Base-by-base conservation (phyloP, 768 basidiomycete genomes). In the Mycena polygramma region DNA sequence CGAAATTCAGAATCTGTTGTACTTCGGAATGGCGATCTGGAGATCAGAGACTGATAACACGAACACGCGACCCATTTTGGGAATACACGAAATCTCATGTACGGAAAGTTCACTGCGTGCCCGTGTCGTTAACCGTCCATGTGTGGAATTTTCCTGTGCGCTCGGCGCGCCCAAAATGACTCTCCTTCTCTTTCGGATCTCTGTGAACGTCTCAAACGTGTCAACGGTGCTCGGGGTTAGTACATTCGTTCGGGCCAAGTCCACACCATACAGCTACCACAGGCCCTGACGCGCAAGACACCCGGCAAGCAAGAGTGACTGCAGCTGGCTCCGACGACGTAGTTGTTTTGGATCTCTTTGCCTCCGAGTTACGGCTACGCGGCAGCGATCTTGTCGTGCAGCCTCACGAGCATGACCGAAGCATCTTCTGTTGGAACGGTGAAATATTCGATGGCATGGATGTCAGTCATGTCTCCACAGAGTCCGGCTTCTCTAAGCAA, bases 391-490 rank as follows among this genome's bases (percentile, higher is more conserved):
- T 84, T 0, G 79, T 94, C 19, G 78, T 84, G 3, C 95, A 97
- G 77, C 95, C 95, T 35, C 94, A 95, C 76, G 75, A 80, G 17
- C 72, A 79, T 41, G 83, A 82, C 17, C 89, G 87, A 9, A 85
- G 91, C 75, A 76, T 94, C 4, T 79, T 96, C 35, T 95, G 94
- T 75, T 96, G 93, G 92, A 95, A 95, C 75, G 95, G 95, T 69
- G 93, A 96, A 83, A 84, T 96, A 35, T 96, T 97, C 72, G 91
- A 93, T 72, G 95, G 95, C 8, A 75, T 94, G n/a, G 83, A 92
- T 78, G 94, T 93, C 63, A 66, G 85, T 76, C 11, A 39, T 69
- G 13, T 73, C 54, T 37, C 46, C 46, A 20, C 55, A 30, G 36
- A 24, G 57, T 10, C 11, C 45, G 15, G 35, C n/a, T 20, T 15